Evolutionary conservation across 805 yeast species (phyloP).

Genomic region (Ogataea ramenticola): DNA sequence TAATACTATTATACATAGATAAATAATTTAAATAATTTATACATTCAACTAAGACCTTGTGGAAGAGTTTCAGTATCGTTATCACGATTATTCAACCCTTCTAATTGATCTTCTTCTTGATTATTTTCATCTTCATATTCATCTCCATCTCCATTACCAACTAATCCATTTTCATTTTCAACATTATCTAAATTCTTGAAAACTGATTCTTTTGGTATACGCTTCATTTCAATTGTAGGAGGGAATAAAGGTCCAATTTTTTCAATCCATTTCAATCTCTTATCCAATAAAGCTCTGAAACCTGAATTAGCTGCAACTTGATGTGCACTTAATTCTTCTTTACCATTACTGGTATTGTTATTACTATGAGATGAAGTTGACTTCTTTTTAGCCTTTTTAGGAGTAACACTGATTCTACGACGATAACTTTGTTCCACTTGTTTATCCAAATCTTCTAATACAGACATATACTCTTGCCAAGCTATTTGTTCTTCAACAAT

Average conservation of each 20-base stretch:
- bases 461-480: slow-evolving; percentile 88
- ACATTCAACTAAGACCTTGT: slow-evolving; percentile 1
- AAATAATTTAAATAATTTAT: no score
- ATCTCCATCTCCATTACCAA: slow-evolving; percentile 8
- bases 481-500: slow-evolving; percentile 82
- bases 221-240: slow-evolving; percentile 60
- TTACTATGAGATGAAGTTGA: slow-evolving; percentile 17
- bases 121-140: slow-evolving; percentile 1
- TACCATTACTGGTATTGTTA: slow-evolving; percentile 17
- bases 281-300: slow-evolving; percentile 71
- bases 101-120: background rate
- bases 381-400: slow-evolving; percentile 53
- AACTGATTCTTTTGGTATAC: slow-evolving; percentile 60
- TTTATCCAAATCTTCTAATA: slow-evolving; percentile 88
- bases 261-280: slow-evolving; percentile 80
- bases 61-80: slow-evolving; percentile 3
- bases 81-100: slow-evolving; percentile 10
- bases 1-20: no score
- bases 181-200: slow-evolving; percentile 31
- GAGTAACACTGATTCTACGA: slow-evolving; percentile 69
- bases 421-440: slow-evolving; percentile 94
- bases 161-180: slow-evolving; percentile 12
- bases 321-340: slow-evolving; percentile 32
- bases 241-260: slow-evolving; percentile 84
- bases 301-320: slow-evolving; percentile 75